Conservation (phyloP, 805 yeast species). For the Lipomyces starkeyi region DNA sequence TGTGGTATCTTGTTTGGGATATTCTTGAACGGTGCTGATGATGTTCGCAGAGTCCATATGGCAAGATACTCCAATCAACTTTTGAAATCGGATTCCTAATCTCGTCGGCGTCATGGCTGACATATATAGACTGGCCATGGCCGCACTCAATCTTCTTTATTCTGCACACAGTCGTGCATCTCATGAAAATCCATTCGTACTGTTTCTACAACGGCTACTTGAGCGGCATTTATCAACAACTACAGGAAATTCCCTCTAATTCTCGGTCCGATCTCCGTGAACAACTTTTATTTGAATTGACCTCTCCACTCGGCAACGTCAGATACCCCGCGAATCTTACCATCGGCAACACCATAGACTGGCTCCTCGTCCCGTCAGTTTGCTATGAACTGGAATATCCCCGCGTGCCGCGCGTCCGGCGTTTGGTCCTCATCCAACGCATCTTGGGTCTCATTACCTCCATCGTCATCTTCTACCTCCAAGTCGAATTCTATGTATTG, state of each 20-base stretch:
- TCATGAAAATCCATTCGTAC: constrained; percentile 24
- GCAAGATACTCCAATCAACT: background rate
- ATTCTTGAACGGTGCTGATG: background rate
- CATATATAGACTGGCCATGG: constrained; percentile 20
- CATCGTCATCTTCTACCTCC: constrained; percentile 9
- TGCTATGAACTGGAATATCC: constrained; percentile 25
- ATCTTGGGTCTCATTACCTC: constrained; percentile 3
- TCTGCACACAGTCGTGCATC: constrained; percentile 13
- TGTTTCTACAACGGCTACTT: constrained; percentile 9
- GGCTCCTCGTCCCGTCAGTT: constrained; percentile 18
- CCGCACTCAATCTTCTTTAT: constrained; percentile 19
- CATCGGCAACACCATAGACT: constrained; percentile 7
- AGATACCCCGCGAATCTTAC: constrained; percentile 17
- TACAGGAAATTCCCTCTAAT: background rate
- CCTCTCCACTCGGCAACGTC: background rate
- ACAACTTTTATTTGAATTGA: background rate
- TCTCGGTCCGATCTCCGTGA: background rate
- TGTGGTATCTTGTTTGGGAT: background rate
- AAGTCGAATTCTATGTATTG: constrained; percentile 14
- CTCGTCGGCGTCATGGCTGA: background rate
- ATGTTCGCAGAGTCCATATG: background rate
- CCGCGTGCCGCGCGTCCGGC: constrained; percentile 10
- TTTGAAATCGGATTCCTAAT: background rate
- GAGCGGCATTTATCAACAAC: background rate
- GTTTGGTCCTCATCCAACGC: background rate